Percentiles rank a stretch among this genome's conserved stretches.
Evolutionary conservation across 768 basidiomycete species (phyloP).

Genomic region (Serpula lacrymans): DNA sequence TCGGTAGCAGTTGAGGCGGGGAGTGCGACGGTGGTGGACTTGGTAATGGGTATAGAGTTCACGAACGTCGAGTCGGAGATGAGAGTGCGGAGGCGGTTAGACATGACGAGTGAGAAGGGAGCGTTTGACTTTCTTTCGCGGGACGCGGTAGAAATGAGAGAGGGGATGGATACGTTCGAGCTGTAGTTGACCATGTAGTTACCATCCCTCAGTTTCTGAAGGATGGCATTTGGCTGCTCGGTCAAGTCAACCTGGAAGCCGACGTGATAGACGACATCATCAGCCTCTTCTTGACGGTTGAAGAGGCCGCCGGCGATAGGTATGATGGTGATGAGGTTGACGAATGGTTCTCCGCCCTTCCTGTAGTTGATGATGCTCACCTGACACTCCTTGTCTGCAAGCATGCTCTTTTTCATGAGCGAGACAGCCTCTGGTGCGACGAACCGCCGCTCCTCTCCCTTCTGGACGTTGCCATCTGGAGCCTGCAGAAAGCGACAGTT

Average conservation of each 20-base stretch:
- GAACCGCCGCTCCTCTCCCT: slow-evolving; percentile 52
- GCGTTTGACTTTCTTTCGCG: background rate
- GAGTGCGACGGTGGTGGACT: slow-evolving; percentile 30
- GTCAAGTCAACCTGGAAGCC: slow-evolving; percentile 96
- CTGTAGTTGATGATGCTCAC: slow-evolving; percentile 83
- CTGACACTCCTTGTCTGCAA: slow-evolving; percentile 84
- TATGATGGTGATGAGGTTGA: slow-evolving; percentile 90
- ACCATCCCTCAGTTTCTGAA: slow-evolving; percentile 76
- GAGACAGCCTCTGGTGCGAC: slow-evolving; percentile 67
- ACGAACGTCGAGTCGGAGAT: slow-evolving; percentile 47
- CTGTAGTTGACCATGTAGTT: slow-evolving; percentile 68
- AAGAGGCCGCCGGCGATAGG: slow-evolving; percentile 67
- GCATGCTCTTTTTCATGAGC: slow-evolving; percentile 61
- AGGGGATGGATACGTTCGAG: slow-evolving; percentile 9
- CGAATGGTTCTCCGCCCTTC: slow-evolving; percentile 80
- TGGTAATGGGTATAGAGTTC: slow-evolving; percentile 43
- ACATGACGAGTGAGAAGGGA: slow-evolving; percentile 35
- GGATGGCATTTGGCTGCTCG: slow-evolving; percentile 79
- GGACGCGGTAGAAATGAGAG: slow-evolving; percentile 6
- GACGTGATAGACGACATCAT: slow-evolving; percentile 81
- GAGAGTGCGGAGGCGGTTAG: slow-evolving; percentile 50
- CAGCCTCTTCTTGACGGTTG: slow-evolving; percentile 48
- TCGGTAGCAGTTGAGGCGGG: slow-evolving; percentile 10
- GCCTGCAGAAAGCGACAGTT: slow-evolving; percentile 93
- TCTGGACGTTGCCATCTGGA: slow-evolving; percentile 55